Evolutionary conservation across 2,329 filamentous ascomycete species (phyloP).

Genomic region (Ustilaginoidea virens): DNA sequence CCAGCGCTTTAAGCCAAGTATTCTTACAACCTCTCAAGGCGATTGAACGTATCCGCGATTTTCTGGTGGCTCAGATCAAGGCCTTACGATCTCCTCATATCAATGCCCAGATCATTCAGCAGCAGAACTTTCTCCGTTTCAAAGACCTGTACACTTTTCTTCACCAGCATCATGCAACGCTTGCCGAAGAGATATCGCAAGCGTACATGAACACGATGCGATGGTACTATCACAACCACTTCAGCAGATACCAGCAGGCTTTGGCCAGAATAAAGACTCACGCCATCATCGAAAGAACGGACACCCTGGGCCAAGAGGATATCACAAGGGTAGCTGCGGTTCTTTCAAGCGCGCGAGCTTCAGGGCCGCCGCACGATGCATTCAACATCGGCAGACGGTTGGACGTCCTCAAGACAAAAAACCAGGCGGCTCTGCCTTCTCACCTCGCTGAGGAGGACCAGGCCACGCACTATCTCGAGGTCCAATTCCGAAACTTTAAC

Average conservation of each 20-base stretch:
- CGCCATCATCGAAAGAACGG: conserved; percentile 63
- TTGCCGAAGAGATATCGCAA: conserved; percentile 79
- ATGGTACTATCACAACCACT: conserved; percentile 93
- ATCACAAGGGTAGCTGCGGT: conserved; percentile 47
- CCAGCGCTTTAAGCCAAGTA: too few relatives aligned
- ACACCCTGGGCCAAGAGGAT: conserved; percentile 70
- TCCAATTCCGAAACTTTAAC: conserved; percentile 89
- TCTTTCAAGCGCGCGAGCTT: conserved; percentile 28
- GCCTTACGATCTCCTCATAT: conserved; percentile 87
- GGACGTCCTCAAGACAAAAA: conserved; percentile 62
- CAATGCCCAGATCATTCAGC: conserved; percentile 93
- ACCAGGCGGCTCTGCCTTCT: conserved; percentile 64
- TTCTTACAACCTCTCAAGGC: conserved; percentile 44
- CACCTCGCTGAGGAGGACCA: conserved; percentile 87
- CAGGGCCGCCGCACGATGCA: conserved; percentile 59
- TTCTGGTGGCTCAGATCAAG: conserved; percentile 88
- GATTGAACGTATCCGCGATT: conserved; percentile 87
- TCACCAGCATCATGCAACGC: conserved; percentile 61
- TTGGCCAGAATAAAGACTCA: conserved; percentile 77
- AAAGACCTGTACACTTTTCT: conserved; percentile 82
- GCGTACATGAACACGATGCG: conserved; percentile 98
- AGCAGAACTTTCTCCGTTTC: conserved; percentile 77
- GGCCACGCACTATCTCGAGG: conserved; percentile 71
- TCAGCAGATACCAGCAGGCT: conserved; percentile 71
- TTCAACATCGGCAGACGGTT: conserved; percentile 79